Percentiles rank a stretch among this genome's conserved stretches.
Conservation (phyloP, 225 moss, liverwort and hornwort species). For the Ulota crispa region DNA sequence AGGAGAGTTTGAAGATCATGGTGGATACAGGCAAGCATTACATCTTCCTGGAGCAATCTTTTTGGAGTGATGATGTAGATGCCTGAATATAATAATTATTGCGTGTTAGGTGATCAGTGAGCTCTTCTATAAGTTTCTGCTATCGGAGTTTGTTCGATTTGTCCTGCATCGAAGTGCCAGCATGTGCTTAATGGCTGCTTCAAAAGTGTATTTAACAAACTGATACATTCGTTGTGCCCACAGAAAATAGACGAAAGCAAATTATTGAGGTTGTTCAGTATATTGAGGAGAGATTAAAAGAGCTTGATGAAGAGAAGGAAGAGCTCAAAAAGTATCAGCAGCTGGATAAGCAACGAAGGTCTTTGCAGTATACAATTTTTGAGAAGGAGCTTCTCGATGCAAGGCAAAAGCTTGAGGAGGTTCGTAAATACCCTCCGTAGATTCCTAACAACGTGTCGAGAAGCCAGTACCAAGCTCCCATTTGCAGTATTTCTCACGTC, state of each 20-base stretch:
- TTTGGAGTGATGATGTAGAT: background rate
- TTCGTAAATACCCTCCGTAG: slow-evolving; percentile 26
- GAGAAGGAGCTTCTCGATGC: slow-evolving; percentile 92
- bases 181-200: background rate
- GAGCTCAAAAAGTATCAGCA: slow-evolving; percentile 91
- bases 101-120: slow-evolving; percentile 14
- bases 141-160: background rate
- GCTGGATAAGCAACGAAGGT: slow-evolving; percentile 84
- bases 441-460: background rate
- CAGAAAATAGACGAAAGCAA: slow-evolving; percentile 92
- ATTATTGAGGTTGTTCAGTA: slow-evolving; percentile 92
- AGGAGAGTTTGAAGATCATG: slow-evolving; percentile 93
- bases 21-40: slow-evolving; percentile 75
- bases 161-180: background rate
- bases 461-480: background rate
- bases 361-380: slow-evolving; percentile 91
- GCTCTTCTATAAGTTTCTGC: background rate
- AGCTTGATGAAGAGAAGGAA: slow-evolving; percentile 97
- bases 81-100: background rate
- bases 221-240: background rate
- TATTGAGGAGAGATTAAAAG: slow-evolving; percentile 87
- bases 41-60: background rate
- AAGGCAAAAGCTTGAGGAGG: slow-evolving; percentile 93
- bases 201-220: background rate
- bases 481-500: background rate